Evolutionary conservation across 345 rosid genomes (phyloP).

Genomic region (Brassica juncea): DNA sequence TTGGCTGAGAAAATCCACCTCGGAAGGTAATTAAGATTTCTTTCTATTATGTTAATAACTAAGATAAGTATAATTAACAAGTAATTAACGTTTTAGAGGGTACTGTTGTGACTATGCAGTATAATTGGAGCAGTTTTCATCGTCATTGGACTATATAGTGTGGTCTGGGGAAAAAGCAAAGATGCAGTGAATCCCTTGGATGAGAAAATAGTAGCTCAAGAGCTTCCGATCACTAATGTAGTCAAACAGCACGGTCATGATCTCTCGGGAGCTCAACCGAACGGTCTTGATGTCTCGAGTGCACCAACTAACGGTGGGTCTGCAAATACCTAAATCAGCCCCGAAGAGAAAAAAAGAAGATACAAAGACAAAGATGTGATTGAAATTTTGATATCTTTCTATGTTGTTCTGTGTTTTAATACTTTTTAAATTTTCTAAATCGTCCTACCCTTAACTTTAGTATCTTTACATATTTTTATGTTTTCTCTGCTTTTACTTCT

Average conservation of each 20-base stretch:
- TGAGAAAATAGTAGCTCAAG: neutral
- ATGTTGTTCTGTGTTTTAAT: slow-evolving; percentile 1
- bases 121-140: neutral
- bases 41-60: neutral
- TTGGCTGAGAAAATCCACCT: slow-evolving; percentile 57
- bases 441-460: slow-evolving; percentile 15
- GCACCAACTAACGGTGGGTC: neutral
- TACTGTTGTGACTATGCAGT: neutral
- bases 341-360: neutral
- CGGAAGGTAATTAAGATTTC: neutral
- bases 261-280: neutral
- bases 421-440: neutral
- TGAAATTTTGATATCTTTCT: slow-evolving; percentile 3
- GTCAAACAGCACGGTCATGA: neutral
- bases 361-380: neutral
- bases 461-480: slow-evolving; percentile 20
- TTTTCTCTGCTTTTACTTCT: neutral
- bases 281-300: neutral
- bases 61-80: neutral
- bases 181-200: neutral
- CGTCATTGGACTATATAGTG: slow-evolving; percentile 3
- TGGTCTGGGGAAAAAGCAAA: slow-evolving; percentile 2
- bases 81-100: neutral
- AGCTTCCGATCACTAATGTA: neutral
- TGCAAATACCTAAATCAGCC: neutral